Conservation (phyloP, 2,329 filamentous ascomycete genomes). For the Penicillium sp. region DNA sequence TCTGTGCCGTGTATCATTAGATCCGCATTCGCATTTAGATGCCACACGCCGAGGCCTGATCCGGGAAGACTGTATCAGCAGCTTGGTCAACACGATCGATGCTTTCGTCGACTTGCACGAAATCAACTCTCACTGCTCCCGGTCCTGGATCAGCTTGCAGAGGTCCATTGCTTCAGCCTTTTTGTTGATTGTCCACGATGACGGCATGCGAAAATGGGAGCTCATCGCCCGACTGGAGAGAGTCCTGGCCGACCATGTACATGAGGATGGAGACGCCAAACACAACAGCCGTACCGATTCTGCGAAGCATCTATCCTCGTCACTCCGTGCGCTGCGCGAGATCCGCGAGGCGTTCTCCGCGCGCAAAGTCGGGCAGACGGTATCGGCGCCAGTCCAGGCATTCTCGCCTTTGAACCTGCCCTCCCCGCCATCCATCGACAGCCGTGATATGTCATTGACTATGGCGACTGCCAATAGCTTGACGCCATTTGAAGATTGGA, state of each 20-base stretch:
- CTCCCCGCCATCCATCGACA: constrained; percentile 14
- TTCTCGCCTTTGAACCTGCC: constrained; percentile 13
- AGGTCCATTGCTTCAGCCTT: constrained; percentile 42
- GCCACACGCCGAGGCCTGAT: constrained; percentile 34
- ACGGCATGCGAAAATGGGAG: constrained; percentile 26
- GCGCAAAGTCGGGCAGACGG: constrained; percentile 5
- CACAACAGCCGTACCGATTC: constrained; percentile 32
- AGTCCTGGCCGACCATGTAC: constrained; percentile 32
- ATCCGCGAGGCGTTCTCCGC: constrained; percentile 29
- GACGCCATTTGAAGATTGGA: constrained; percentile 18
- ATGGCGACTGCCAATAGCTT: background rate
- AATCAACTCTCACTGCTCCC: constrained; percentile 35
- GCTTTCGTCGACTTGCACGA: constrained; percentile 53
- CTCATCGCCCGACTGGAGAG: constrained; percentile 29
- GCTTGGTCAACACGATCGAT: constrained; percentile 51
- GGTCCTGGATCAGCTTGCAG: constrained; percentile 43
- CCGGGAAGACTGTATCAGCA: constrained; percentile 51
- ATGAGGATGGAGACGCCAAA: constrained; percentile 21
- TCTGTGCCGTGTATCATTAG: constrained; percentile 54
- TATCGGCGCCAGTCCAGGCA: background rate
- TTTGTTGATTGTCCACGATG: constrained; percentile 32
- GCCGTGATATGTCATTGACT: constrained; percentile 3
- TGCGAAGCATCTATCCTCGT: constrained; percentile 32
- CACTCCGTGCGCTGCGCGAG: constrained; percentile 31
- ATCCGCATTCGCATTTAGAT: constrained; percentile 39